Conservation (phyloP, 352 stramenopile species). For the Pythium scleroteichum region DNA sequence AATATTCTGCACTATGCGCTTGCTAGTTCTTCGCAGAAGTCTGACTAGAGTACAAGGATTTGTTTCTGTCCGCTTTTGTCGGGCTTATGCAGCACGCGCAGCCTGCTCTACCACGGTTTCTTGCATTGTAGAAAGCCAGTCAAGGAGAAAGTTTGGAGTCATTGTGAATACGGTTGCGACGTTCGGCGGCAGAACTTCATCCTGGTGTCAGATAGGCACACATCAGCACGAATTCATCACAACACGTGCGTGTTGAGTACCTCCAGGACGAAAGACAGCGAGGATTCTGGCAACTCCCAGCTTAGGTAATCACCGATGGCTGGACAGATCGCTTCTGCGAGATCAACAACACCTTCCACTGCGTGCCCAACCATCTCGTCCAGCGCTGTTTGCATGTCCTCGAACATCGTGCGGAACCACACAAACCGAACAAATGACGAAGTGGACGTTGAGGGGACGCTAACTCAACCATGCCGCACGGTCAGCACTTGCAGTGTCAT, state of each 20-base stretch:
- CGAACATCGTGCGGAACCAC: neutral
- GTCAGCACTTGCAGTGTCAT: too few relatives aligned
- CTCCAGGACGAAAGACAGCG: neutral
- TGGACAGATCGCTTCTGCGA: slow-evolving; percentile 15
- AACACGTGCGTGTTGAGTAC: too few relatives aligned
- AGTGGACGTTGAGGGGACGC: too few relatives aligned
- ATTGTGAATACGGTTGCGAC: slow-evolving; percentile 8
- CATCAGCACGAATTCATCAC: too few relatives aligned
- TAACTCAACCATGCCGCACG: too few relatives aligned
- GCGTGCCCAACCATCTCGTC: slow-evolving; percentile 9
- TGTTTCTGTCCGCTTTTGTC: too few relatives aligned
- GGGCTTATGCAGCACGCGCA: slow-evolving; percentile 2
- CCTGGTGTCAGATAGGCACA: too few relatives aligned
- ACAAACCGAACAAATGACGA: too few relatives aligned
- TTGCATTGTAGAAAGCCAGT: neutral
- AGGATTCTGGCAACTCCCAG: slow-evolving; percentile 3
- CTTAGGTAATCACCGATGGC: slow-evolving; percentile 12
- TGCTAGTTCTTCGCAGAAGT: too few relatives aligned
- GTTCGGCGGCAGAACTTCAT: slow-evolving; percentile 11
- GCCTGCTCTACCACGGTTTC: slow-evolving; percentile 2
- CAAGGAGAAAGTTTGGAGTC: neutral
- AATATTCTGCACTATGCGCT: too few relatives aligned
- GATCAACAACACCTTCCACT: slow-evolving; percentile 7
- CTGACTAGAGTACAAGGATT: too few relatives aligned
- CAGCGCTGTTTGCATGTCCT: neutral